Percentiles rank a stretch among this genome's conserved stretches.
These are phyloP conservation scores for Polytrichum commune DNA, from an alignment of 225 moss, liverwort and hornwort genomes.

Conservation along the genomic window DNA sequence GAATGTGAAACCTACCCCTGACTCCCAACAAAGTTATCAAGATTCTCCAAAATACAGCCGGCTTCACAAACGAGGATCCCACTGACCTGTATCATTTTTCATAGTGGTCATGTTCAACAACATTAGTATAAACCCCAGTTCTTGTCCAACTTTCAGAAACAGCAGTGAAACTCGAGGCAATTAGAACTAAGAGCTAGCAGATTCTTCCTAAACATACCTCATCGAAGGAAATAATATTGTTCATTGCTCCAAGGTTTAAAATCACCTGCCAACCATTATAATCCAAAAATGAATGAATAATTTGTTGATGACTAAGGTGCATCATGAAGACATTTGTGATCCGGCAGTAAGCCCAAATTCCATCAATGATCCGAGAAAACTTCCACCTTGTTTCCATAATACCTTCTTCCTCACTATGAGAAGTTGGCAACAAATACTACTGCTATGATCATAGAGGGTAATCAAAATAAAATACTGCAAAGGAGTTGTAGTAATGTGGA, in stretches of 20 bases:
- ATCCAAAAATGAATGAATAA: no score
- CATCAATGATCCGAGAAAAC: no score
- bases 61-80: conserved; percentile 96
- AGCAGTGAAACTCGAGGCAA: conserved; percentile 1
- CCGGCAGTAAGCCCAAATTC: no score
- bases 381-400: no score
- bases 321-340: no score
- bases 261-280: conserved; percentile 50
- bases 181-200: no score
- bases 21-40: conserved; percentile 69
- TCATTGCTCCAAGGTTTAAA: conserved; percentile 85
- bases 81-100: conserved; percentile 51
- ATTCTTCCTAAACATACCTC: conserved; percentile 44
- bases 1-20: conserved; percentile 52
- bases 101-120: no score
- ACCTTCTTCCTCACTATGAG: no score
- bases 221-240: conserved; percentile 76
- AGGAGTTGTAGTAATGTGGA: background rate
- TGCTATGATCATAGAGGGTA: no score
- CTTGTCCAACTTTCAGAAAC: background rate
- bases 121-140: background rate
- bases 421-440: no score
- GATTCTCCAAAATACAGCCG: conserved; percentile 91
- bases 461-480: background rate
- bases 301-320: no score